Conservation (phyloP, 2,329 filamentous ascomycete species). For the Aureobasidium melanogenum region DNA sequence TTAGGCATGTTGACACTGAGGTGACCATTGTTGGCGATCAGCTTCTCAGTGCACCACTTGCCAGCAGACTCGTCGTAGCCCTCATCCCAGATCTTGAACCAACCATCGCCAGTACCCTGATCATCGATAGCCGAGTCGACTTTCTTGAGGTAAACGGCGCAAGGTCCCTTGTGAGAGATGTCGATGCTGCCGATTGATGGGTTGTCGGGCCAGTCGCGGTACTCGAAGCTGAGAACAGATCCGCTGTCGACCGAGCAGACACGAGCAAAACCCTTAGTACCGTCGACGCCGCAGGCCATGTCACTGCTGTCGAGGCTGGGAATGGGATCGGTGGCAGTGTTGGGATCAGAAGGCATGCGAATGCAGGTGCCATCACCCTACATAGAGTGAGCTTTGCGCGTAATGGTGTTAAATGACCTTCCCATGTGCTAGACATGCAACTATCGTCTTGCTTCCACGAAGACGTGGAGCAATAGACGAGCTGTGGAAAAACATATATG, state of each 20-base stretch:
- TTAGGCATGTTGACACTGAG: slow-evolving; percentile 54
- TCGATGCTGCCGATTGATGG: slow-evolving; percentile 49
- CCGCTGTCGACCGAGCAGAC: slow-evolving; percentile 41
- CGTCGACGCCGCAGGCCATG: slow-evolving; percentile 55
- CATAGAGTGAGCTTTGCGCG: not conserved
- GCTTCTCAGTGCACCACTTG: slow-evolving; percentile 62
- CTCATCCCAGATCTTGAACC: slow-evolving; percentile 71
- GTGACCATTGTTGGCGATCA: slow-evolving; percentile 56
- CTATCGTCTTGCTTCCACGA: too few species aligned
- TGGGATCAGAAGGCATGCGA: slow-evolving; percentile 51
- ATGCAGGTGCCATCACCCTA: slow-evolving; percentile 64
- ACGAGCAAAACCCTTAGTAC: slow-evolving; percentile 37
- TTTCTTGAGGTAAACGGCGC: slow-evolving; percentile 65
- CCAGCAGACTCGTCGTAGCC: slow-evolving; percentile 49
- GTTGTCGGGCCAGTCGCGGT: slow-evolving; percentile 52
- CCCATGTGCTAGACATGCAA: too few species aligned
- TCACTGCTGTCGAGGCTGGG: slow-evolving; percentile 47
- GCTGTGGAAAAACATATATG: too few species aligned
- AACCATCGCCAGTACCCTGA: slow-evolving; percentile 50
- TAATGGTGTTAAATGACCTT: not conserved
- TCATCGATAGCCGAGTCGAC: slow-evolving; percentile 50
- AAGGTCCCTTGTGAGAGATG: slow-evolving; percentile 56
- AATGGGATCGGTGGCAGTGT: slow-evolving; percentile 50
- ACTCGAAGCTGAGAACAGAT: slow-evolving; percentile 56
- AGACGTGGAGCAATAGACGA: too few species aligned